phyloP scores from a whole-genome alignment of 2,329 filamentous ascomycete species.

The Mycosphaerella sp. region DNA sequence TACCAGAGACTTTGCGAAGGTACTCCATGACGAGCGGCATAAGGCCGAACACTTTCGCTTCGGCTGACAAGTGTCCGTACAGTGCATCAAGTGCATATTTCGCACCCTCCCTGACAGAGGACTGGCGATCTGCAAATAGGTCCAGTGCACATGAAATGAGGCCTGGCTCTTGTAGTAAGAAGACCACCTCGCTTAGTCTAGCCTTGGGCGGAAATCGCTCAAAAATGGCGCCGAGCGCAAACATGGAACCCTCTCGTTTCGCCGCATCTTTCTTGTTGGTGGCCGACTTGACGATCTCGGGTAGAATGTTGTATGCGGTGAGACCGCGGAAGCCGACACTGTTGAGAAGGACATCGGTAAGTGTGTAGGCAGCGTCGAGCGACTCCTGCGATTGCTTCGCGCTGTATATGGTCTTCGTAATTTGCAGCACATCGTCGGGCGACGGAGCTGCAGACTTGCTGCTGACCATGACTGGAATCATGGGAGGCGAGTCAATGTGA shows the following conservation, averaged over 20 bases:
- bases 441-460: conserved; percentile 42
- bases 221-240: conserved; percentile 86
- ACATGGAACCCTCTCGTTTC: conserved; percentile 85
- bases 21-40: conserved; percentile 71
- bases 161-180: conserved; percentile 74
- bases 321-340: conserved; percentile 60
- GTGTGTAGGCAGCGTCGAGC: conserved; percentile 58
- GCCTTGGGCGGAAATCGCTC: conserved; percentile 78
- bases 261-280: conserved; percentile 88
- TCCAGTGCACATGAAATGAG: conserved; percentile 71
- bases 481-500: conserved; percentile 47
- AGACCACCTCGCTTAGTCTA: conserved; percentile 70
- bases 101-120: conserved; percentile 81
- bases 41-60: conserved; percentile 76
- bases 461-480: conserved; percentile 44
- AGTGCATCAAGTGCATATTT: conserved; percentile 91
- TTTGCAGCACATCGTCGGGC: conserved; percentile 41
- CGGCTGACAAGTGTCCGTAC: conserved; percentile 70
- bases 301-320: conserved; percentile 55
- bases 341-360: conserved; percentile 59
- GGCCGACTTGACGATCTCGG: conserved; percentile 68
- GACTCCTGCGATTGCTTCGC: conserved; percentile 51
- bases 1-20: conserved; percentile 75
- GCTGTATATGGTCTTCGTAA: conserved; percentile 42
- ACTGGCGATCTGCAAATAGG: conserved; percentile 79